A percentile compares a stretch with the other conserved stretches of the same genome.
phyloP scores from a whole-genome alignment of 768 basidiomycete genomes.

The Holtermannia corniformis region DNA sequence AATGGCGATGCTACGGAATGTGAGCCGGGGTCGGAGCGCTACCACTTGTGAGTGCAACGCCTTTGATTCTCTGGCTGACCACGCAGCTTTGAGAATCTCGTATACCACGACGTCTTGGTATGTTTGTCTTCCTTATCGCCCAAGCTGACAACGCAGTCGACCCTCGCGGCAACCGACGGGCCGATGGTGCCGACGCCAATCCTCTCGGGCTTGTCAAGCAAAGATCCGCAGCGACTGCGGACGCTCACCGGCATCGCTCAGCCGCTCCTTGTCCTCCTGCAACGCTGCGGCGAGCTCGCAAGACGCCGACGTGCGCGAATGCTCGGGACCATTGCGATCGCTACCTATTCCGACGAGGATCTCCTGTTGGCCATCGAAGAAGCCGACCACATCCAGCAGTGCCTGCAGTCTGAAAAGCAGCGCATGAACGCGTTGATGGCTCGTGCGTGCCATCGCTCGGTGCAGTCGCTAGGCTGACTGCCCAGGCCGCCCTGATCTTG shows the following conservation, averaged over 20 bases:
- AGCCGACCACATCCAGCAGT: conserved; percentile 15
- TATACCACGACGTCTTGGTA: conserved; percentile 27
- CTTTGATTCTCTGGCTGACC: too few species aligned
- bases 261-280: conserved; percentile 20
- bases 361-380: conserved; percentile 14
- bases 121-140: background rate
- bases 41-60: too few species aligned
- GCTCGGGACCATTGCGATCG: too few species aligned
- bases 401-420: conserved; percentile 15
- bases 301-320: conserved; percentile 7
- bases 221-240: conserved; percentile 10
- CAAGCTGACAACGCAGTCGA: conserved; percentile 8
- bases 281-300: conserved; percentile 16
- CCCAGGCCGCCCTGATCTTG: conserved; percentile 18
- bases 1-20: too few species aligned
- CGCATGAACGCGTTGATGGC: conserved; percentile 15
- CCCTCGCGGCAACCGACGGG: conserved; percentile 10
- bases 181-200: conserved; percentile 10
- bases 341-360: conserved; percentile 21
- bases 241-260: conserved; percentile 24
- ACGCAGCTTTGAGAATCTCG: conserved; percentile 25
- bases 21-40: too few species aligned
- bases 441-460: conserved; percentile 5
- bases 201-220: conserved; percentile 3
- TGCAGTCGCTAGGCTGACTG: background rate